Base-by-base conservation (phyloP, 2,329 filamentous ascomycete genomes). In the Xylariaceae sp. region DNA sequence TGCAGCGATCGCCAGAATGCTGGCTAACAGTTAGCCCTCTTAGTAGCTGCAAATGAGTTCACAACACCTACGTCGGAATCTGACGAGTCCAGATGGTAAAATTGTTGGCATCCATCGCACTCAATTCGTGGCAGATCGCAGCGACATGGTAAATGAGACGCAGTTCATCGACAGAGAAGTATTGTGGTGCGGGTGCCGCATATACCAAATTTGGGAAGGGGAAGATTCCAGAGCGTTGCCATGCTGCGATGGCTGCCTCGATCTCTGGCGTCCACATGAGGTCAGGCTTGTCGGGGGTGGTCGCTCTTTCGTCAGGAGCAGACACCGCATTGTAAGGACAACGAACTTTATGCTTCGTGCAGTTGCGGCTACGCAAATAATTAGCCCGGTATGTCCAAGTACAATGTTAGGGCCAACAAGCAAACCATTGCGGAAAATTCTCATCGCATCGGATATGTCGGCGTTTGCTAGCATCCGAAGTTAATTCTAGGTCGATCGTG, bases 401-500 rank as follows among this genome's bases (percentile, higher is more conserved):
- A 54, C n/a, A 13, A 43, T 19, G 32, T 18, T 9, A 42, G 22
- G 41, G 51, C 34, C 51, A 58, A 69, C 56, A 72, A 62, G 72
- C 80, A 65, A 79, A 95, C 91, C 92, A 99, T 81, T 99, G 94
- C 48, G 94, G 94, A 67, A 96, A 96, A 63, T 85, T 96, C 73
- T 99, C 94, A 69, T 99, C 94, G 75, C 94, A 99, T 66, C 94
- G 84, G 70, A 99, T 99, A 74, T 99, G 94, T 70, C 94, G 85
- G 71, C 88, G 87, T 76, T 99, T 99, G 82, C 77, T 79, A 57
- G 34, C 51, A 15, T 6, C 16, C 6, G 19, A 22, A 58, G 53
- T 62, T 32, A 65, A 61, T 64, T 36, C 32, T 32, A 37, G 16
- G 16, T 22, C 12, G 5, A 40, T 26, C 43, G 13, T 26, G 16